These are phyloP conservation scores for Quercus bicolor DNA, from an alignment of 306 rosid species.

Conservation along the genomic window DNA sequence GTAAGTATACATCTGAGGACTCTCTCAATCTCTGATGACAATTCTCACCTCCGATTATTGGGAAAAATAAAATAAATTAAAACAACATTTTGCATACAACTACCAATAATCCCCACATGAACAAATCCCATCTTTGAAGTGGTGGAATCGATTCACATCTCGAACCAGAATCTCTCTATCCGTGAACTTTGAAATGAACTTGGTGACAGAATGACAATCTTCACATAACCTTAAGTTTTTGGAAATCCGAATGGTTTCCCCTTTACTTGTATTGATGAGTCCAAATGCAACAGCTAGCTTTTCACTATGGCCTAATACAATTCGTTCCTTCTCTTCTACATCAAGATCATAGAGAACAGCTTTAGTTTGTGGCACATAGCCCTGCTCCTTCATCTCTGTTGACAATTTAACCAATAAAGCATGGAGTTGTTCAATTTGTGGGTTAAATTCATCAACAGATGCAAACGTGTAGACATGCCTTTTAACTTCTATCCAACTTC, in stretches of 20 bases:
- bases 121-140: conserved; percentile 72
- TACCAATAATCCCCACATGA: conserved; percentile 97
- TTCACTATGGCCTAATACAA: conserved; percentile 85
- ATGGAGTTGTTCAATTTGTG: conserved; percentile 62
- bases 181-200: conserved; percentile 74
- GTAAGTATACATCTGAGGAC: background rate
- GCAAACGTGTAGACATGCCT: conserved; percentile 66
- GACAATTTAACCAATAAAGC: conserved; percentile 60
- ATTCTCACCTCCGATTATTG: background rate
- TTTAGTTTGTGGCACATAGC: conserved; percentile 63
- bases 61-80: background rate
- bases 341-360: conserved; percentile 74
- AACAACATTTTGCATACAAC: conserved; percentile 15
- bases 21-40: background rate
- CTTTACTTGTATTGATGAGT: conserved; percentile 62
- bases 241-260: conserved; percentile 73
- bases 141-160: conserved; percentile 90
- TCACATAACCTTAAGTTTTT: conserved; percentile 92
- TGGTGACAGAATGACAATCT: conserved; percentile 85
- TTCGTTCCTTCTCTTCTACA: conserved; percentile 77
- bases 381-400: conserved; percentile 70
- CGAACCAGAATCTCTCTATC: conserved; percentile 85
- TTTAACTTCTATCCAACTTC: conserved; percentile 81
- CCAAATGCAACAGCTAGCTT: conserved; percentile 93
- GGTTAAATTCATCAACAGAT: conserved; percentile 62